These are phyloP conservation scores for Auxenochlorella protothecoides DNA, from an alignment of 139 green algal species.

Conservation along the genomic window DNA sequence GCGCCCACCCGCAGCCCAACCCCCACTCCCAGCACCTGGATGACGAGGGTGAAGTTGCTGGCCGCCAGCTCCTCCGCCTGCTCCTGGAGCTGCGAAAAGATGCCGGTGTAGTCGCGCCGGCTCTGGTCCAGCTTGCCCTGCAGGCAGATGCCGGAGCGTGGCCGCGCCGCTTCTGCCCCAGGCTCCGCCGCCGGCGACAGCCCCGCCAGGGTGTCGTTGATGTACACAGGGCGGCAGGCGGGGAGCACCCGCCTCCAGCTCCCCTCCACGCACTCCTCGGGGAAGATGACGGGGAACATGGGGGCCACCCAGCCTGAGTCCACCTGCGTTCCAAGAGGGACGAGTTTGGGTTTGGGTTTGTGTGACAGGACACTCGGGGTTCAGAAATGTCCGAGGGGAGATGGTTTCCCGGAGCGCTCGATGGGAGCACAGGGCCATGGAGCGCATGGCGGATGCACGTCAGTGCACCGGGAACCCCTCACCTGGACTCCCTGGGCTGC, in stretches of 20 bases:
- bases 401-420: not conserved
- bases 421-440: not conserved
- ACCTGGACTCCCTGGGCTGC: conserved; percentile 4
- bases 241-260: conserved; percentile 7
- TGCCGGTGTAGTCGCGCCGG: conserved; percentile 13
- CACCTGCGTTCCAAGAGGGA: not conserved
- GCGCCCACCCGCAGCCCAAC: too few species aligned
- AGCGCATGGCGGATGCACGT: not conserved
- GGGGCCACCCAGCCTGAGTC: conserved; percentile 17
- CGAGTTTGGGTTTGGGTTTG: too few species aligned
- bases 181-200: not conserved
- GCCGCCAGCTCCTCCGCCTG: conserved; percentile 2
- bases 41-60: conserved; percentile 10
- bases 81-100: conserved; percentile 15
- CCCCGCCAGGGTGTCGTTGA: not conserved
- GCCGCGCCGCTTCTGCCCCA: too few species aligned
- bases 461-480: not conserved
- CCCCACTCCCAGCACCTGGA: not conserved
- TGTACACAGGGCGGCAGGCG: conserved; percentile 3
- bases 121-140: conserved; percentile 25
- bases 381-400: not conserved
- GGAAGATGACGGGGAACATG: conserved; percentile 24
- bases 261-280: conserved; percentile 16
- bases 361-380: not conserved
- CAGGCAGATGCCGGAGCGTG: conserved; percentile 3